Evolutionary conservation across 139 green algal genomes (phyloP), one percentile per base, ranked within the genome.

Genomic region (Chlorella sorokiniana): DNA sequence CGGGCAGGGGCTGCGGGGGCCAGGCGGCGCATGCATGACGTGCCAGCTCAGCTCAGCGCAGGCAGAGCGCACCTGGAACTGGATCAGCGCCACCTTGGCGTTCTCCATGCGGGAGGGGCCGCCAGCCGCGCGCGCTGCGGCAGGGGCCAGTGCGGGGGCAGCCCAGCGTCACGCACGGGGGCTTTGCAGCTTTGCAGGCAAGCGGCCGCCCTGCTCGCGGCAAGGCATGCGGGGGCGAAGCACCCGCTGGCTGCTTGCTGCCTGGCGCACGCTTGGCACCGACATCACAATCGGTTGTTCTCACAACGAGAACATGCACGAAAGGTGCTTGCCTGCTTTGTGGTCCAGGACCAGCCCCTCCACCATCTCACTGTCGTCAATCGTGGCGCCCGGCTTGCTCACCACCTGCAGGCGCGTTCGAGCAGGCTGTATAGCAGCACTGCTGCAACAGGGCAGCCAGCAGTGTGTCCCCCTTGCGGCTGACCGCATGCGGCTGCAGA

Each of bases 261-360:
- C 14, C 48, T 56, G 48, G 14, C 48, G 48, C 48, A n/a, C n/a
- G n/a, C n/a, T n/a, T n/a, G n/a, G n/a, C n/a, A n/a, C n/a, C n/a
- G n/a, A n/a, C n/a, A n/a, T n/a, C n/a, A n/a, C n/a, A n/a, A n/a
- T n/a, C n/a, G n/a, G n/a, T n/a, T n/a, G n/a, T n/a, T n/a, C n/a
- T n/a, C n/a, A n/a, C n/a, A n/a, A n/a, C n/a, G n/a, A n/a, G n/a
- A n/a, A n/a, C n/a, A n/a, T n/a, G n/a, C n/a, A n/a, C n/a, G n/a
- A n/a, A n/a, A n/a, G n/a, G n/a, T n/a, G n/a, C n/a, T n/a, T n/a
- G n/a, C n/a, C 72, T 52, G 93, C 91, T 89, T 98, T 98, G 69
- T 96, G 92, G 85, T 99, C 94, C 86, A 99, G 98, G 63, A 99
- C 95, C 81, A 98, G 89, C 44, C 97, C 97, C 35, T 97, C 90